phyloP scores from a whole-genome alignment of 2,329 filamentous ascomycete species.

The Talaromyces albobiverticillius region DNA sequence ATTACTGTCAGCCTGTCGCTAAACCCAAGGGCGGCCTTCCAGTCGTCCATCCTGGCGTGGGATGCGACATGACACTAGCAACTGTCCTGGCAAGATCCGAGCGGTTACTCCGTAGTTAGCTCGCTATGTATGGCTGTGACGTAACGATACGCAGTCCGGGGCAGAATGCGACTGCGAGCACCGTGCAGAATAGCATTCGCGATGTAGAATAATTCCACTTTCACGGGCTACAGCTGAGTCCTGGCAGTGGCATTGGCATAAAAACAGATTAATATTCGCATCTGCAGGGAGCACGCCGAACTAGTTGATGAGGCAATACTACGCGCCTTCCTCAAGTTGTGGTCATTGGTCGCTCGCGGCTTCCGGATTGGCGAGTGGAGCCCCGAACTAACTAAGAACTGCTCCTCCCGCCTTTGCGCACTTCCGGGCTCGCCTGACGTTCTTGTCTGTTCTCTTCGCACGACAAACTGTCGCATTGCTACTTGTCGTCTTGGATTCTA shows the following conservation, averaged over 20 bases:
- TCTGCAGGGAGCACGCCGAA: background rate
- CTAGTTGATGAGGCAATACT: too few species aligned
- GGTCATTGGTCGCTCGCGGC: constrained; percentile 9
- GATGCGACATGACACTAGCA: background rate
- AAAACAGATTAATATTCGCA: too few species aligned
- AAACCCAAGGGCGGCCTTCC: constrained; percentile 55
- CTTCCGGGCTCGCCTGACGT: background rate
- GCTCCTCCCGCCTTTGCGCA: constrained; percentile 4
- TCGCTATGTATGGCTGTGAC: background rate
- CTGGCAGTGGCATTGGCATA: too few species aligned
- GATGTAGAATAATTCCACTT: too few species aligned
- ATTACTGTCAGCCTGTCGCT: constrained; percentile 63
- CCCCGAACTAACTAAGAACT: background rate
- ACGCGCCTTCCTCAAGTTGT: constrained; percentile 17
- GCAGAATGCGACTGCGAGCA: background rate
- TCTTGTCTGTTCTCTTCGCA: background rate
- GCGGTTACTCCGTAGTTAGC: background rate
- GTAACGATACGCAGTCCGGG: background rate
- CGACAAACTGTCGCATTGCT: background rate
- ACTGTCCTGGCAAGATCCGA: background rate
- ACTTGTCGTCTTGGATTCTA: background rate
- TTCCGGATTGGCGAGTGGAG: constrained; percentile 3
- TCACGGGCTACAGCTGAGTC: too few species aligned
- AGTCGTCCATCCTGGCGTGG: constrained; percentile 28
- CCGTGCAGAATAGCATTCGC: too few species aligned